Evolutionary conservation across 306 rosid genomes (phyloP).

Genomic region (Acacia acuminata): DNA sequence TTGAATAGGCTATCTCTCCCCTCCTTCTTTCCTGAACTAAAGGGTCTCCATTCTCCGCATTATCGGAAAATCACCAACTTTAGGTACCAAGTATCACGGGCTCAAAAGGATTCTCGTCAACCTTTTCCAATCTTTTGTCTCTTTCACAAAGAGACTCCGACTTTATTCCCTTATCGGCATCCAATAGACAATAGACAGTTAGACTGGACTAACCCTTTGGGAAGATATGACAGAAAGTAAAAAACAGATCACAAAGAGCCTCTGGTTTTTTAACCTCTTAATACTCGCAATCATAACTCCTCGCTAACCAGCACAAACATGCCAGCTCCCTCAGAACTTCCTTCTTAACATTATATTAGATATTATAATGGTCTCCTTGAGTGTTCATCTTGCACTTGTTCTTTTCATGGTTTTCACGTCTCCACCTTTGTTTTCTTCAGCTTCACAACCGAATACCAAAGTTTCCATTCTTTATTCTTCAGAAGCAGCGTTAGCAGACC

Average conservation of each 20-base stretch:
- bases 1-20: too few species aligned
- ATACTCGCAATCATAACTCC: constrained; percentile 53
- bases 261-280: constrained; percentile 34
- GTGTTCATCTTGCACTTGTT: constrained; percentile 46
- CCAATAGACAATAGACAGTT: constrained; percentile 21
- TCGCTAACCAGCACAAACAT: constrained; percentile 34
- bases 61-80: constrained; percentile 47
- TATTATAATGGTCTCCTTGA: constrained; percentile 62
- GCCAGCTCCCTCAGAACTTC: constrained; percentile 27
- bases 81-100: constrained; percentile 55
- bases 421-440: constrained; percentile 44
- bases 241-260: constrained; percentile 12
- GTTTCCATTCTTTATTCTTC: constrained; percentile 30
- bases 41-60: constrained; percentile 7
- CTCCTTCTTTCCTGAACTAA: not conserved
- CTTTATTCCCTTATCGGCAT: constrained; percentile 39
- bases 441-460: constrained; percentile 40
- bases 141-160: constrained; percentile 43
- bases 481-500: not conserved
- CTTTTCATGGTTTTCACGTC: constrained; percentile 47
- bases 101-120: constrained; percentile 41
- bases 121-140: constrained; percentile 53
- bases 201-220: not conserved
- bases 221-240: constrained; percentile 2
- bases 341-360: constrained; percentile 21